Evolutionary conservation across 257 asterid genomes (phyloP).

Genomic region (Lavandula angustifolia): DNA sequence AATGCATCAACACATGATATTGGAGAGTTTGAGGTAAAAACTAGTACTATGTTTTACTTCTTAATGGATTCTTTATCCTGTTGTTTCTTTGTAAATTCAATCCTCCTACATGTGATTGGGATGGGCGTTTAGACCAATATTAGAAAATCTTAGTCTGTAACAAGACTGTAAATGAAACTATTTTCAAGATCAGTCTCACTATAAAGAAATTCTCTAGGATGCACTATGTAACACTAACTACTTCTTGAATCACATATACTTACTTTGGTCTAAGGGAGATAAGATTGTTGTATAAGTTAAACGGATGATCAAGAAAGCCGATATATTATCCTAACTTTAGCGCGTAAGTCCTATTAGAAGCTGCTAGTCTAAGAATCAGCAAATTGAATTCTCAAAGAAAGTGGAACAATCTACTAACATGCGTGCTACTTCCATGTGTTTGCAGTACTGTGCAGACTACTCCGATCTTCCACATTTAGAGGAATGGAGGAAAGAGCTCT

Average conservation of each 20-base stretch:
- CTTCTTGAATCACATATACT: neutral
- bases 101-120: neutral
- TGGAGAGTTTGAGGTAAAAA: slow-evolving; percentile 60
- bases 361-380: neutral
- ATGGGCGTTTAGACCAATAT: too few species aligned
- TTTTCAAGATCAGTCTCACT: neutral
- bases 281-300: neutral
- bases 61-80: neutral
- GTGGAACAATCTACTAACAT: neutral
- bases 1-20: slow-evolving; percentile 72
- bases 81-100: neutral
- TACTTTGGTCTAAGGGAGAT: neutral
- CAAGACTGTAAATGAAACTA: neutral
- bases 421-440: slow-evolving; percentile 11
- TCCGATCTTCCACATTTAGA: slow-evolving; percentile 67
- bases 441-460: slow-evolving; percentile 79
- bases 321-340: neutral
- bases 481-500: slow-evolving; percentile 82
- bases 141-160: neutral
- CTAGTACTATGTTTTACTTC: neutral
- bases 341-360: neutral
- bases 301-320: neutral
- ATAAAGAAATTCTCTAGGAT: neutral
- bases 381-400: neutral
- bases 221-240: neutral